A percentile compares a stretch with the other conserved stretches of the same genome.
These are phyloP conservation scores for Nigrograna mackinnonii DNA, from an alignment of 2,329 filamentous ascomycete genomes.

Conservation along the genomic window DNA sequence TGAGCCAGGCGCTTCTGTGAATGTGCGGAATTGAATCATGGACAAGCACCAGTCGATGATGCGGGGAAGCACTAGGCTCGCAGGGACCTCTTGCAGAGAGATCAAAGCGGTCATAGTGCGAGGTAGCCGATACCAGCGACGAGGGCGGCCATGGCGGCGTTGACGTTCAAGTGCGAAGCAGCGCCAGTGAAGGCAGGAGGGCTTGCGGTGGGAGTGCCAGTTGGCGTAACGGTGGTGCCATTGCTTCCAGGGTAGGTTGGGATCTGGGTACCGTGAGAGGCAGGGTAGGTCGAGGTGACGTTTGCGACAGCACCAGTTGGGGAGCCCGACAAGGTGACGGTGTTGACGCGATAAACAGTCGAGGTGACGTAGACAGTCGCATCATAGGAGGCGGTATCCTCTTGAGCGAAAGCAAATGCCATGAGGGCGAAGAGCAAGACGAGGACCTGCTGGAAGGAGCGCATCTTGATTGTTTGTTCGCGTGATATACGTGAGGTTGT, in stretches of 20 bases:
- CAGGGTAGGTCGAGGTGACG: constrained; percentile 35
- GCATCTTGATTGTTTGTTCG: constrained; percentile 28
- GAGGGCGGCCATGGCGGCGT: constrained; percentile 31
- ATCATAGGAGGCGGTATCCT: constrained; percentile 25
- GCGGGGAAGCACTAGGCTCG: constrained; percentile 14
- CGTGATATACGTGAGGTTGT: constrained; percentile 2
- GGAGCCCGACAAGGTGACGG: constrained; percentile 37
- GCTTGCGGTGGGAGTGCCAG: constrained; percentile 8
- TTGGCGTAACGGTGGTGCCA: constrained; percentile 13
- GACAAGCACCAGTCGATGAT: constrained; percentile 35
- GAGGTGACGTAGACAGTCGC: constrained; percentile 41
- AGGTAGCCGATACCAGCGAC: constrained; percentile 38
- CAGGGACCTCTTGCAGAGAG: constrained; percentile 7
- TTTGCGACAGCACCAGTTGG: constrained; percentile 29
- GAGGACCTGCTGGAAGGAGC: constrained; percentile 37
- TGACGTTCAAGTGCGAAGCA: constrained; percentile 33
- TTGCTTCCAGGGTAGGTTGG: constrained; percentile 16
- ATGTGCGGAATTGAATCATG: constrained; percentile 22
- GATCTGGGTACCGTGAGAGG: constrained; percentile 24
- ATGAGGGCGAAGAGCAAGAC: constrained; percentile 36
- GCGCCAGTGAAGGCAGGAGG: constrained; percentile 34
- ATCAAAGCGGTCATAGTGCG: constrained; percentile 31
- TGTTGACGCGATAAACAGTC: constrained; percentile 43
- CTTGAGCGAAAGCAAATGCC: constrained; percentile 32
- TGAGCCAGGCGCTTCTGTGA: constrained; percentile 16